Evolutionary conservation across 2,329 filamentous ascomycete species (phyloP), one percentile per base, ranked within the genome.

Genomic region (Neonectria ditissima): DNA sequence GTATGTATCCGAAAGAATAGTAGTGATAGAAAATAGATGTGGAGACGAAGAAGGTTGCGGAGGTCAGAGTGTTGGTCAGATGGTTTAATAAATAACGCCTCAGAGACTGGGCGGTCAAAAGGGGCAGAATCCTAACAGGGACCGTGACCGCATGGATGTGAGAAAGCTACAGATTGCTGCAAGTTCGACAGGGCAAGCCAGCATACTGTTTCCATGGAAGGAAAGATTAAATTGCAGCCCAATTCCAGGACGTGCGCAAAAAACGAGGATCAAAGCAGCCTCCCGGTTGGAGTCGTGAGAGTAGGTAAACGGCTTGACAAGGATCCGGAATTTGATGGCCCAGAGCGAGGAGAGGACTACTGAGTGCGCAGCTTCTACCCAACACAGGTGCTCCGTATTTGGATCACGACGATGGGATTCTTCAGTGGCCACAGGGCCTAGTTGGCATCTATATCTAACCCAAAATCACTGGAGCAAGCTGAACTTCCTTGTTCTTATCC

Each of bases 201-300:
- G 2, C 34, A n/a, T n/a, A n/a, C n/a, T n/a, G n/a, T 34, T 51
- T 37, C 30, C 10, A 47, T 24, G 18, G 30, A 52, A 37, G 28
- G 32, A 52, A 52, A 32, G 50, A 26, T 52, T 52, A 13, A 52
- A n/a, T 39, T 10, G 39, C 13, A 52, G 20, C 30, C 30, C 7
- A 10, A 37, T 37, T 37, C 32, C 24, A 24, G 50, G 50, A 37
- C 50, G 39, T 20, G 16, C 22, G 48, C 48, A 18, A 34, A 16
- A 37, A 37, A 52, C 11, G 30, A 52, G 48, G 48, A 32, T 34
- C 18, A 16, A 16, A 20, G 30, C 30, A 3, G 48, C 48, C 48
- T 52, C 48, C 18, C 11, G 11, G 18, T 37, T 37, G 5, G 22
- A 47, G 43, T 47, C 22, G 16, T 47, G 24, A 47, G 22, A 45